Conservation (phyloP, 495 filamentous ascomycete genomes). For the Pyronema omphalodes region DNA sequence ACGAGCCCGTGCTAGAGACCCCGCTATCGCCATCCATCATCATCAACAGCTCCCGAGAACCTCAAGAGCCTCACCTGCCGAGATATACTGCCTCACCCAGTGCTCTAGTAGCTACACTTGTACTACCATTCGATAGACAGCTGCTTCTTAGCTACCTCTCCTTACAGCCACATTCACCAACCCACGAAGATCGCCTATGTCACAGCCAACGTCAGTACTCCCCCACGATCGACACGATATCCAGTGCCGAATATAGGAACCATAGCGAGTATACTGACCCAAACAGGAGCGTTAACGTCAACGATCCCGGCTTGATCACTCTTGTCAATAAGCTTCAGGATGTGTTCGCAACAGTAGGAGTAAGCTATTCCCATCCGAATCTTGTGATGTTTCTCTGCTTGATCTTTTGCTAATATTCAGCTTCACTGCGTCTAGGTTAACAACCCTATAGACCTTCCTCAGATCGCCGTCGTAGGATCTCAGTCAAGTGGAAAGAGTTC, state of each 20-base stretch:
- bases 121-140: neutral
- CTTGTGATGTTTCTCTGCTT: neutral
- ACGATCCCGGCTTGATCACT: slow-evolving; percentile 66
- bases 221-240: neutral
- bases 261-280: neutral
- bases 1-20: neutral
- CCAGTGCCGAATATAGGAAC: neutral
- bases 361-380: slow-evolving; percentile 33
- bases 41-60: neutral
- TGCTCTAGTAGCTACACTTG: neutral
- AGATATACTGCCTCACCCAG: neutral
- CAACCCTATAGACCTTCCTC: slow-evolving; percentile 97
- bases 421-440: slow-evolving; percentile 38
- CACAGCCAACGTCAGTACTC: slow-evolving; percentile 2
- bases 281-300: slow-evolving; percentile 50
- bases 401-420: neutral
- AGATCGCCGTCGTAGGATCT: slow-evolving; percentile 96
- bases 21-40: neutral
- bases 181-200: neutral
- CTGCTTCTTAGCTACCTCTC: neutral
- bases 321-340: slow-evolving; percentile 98
- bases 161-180: neutral
- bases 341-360: slow-evolving; percentile 96
- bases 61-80: neutral
- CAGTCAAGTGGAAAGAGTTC: slow-evolving; percentile 99